Evolutionary conservation across 2,329 filamentous ascomycete genomes (phyloP), one percentile per base, ranked within the genome.

Genomic region (Zopfia rhizophila): DNA sequence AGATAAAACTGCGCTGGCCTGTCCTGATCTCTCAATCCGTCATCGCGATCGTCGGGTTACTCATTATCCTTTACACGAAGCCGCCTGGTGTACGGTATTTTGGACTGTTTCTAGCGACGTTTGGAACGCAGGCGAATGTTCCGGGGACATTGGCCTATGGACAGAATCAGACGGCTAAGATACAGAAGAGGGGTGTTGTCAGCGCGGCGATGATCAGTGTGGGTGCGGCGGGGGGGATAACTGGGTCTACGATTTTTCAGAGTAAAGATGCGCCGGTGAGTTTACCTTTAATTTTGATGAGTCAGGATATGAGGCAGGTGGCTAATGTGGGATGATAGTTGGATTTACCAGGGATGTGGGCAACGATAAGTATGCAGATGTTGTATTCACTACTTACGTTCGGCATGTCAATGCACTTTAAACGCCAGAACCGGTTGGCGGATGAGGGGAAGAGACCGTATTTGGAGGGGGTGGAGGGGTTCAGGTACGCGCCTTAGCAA

Each of bases 181-280:
- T 66, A 3, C 58, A 64, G 47, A 69, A 65, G 43, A 55, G 63
- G 18, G 65, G 61, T 4, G 49, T 68, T 2, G 64, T 68, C 4
- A 63, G 65, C 5, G 66, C 66, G 2, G 60, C 56, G 1, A 65
- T 63, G 60, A 63, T 63, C 3, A 60, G 55, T 8, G 46, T 60
- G 2, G 61, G 61, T 18, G 60, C 58, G 12, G 56, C 55, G 23
- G 61, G 61, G 11, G 61, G 61, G 24, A 58, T 64, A 10, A 61
- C 59, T 7, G 61, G 59, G 6, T 55, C 51, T 37, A 60, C 56
- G 5, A 65, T 65, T n/a, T 65, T 65, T 27, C 54, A 55, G 29
- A 49, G 49, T 8, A 56, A 63, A 25, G 59, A 65, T 40, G 59
- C 59, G 11, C 61, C 61, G 10, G 58, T 60, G 44, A 44, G 58